Base-by-base conservation (phyloP, 108 stramenopile genomes). In the Stephanodiscus minutulus region DNA sequence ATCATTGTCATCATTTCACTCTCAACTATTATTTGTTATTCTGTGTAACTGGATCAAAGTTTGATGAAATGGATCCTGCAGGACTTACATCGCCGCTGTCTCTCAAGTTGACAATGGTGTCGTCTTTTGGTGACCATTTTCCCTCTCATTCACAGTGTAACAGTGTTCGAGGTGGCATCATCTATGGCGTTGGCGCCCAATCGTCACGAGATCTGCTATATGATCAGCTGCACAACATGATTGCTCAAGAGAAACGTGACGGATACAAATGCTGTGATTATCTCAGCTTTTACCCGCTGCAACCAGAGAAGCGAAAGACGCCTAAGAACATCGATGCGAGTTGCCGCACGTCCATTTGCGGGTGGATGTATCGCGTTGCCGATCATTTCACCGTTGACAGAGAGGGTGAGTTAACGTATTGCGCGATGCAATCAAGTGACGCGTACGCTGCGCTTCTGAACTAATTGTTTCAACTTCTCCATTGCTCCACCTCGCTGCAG, bases 321-420 rank as follows among this genome's bases (percentile, higher is more conserved):
- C 41, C 37, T 24, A 73, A 59, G 13, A 57, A 25, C 15, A 81
- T 89, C 31, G 88, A 86, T 33, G 85, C 80, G 64, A 33, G 70
- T 11, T 89, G 90, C 82, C 85, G 90, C 41, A 82, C 87, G 53
- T 87, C 85, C 35, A 91, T 94, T 24, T 90, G 86, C 64, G 89
- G 90, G 66, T 94, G 93, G 93, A 84, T 85, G 62, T 94, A 88
- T 66, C 86, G 87, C 15, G 88, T 95, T 10, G 79, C 92, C 18
- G 94, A 95, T 72, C 87, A 92, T 72, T 95, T 92, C 66, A 71
- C 72, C 11, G 65, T 88, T 37, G 90, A 95, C 56, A 83, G 94
- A 44, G 90, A 89, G 56, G 86, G 88, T 69, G 79, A 60, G 90
- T 86, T 10, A 65, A 76, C 28, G 33, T 85, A 2, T 5, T 44